Conservation (phyloP, 768 basidiomycete genomes). For the Ephemerocybe angulata region DNA sequence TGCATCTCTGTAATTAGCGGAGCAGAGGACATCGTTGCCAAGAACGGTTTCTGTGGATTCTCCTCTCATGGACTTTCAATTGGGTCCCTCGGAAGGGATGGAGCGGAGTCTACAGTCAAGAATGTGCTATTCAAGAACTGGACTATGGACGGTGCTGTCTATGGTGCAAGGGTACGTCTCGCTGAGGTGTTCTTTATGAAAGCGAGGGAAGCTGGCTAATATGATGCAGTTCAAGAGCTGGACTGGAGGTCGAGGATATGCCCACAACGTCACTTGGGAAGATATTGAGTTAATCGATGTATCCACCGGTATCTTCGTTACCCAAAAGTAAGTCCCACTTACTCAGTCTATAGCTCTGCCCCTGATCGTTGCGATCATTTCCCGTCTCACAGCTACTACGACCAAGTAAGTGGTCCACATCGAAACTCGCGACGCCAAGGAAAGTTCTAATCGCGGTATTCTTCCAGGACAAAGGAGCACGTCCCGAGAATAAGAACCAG, state of each 20-base stretch:
- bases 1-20: conserved; percentile 47
- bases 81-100: conserved; percentile 41
- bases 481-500: conserved; percentile 28
- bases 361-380: background rate
- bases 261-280: conserved; percentile 46
- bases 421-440: too few species aligned
- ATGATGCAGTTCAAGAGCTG: conserved; percentile 41
- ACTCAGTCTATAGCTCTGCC: background rate
- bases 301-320: conserved; percentile 44
- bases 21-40: conserved; percentile 40
- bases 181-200: background rate
- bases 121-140: conserved; percentile 47
- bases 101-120: conserved; percentile 37
- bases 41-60: conserved; percentile 44
- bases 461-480: conserved; percentile 29
- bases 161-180: conserved; percentile 37
- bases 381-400: conserved; percentile 40
- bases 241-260: conserved; percentile 45
- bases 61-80: conserved; percentile 47
- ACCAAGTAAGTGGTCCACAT: conserved; percentile 34
- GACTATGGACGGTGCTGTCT: conserved; percentile 47
- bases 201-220: background rate
- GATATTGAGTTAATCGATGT: conserved; percentile 43
- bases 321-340: conserved; percentile 41
- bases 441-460: background rate